A percentile compares a stretch with the other conserved stretches of the same genome.
phyloP scores from a whole-genome alignment of 352 stramenopile genomes.

The Globisporangium acanthophoron region DNA sequence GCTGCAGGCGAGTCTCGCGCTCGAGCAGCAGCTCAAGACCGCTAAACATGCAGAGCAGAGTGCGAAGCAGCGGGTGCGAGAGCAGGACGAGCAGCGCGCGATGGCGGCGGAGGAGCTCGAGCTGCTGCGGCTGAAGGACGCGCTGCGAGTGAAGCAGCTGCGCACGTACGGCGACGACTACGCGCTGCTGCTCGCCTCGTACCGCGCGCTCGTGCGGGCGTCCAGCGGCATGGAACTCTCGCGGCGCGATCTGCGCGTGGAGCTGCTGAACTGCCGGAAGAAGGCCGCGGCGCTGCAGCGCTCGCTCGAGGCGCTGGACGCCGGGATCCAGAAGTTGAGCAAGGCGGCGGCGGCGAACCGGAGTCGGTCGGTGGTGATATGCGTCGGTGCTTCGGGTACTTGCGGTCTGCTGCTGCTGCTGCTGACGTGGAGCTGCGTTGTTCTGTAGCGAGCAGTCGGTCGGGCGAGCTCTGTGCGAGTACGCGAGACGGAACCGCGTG shows the following conservation, averaged over 20 bases:
- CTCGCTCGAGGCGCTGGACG: conserved; percentile 24
- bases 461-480: conserved; percentile 40
- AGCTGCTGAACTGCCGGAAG: conserved; percentile 27
- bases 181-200: conserved; percentile 7
- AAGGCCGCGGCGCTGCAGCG: conserved; percentile 22
- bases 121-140: conserved; percentile 10
- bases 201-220: conserved; percentile 16
- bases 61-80: conserved; percentile 3
- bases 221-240: conserved; percentile 25
- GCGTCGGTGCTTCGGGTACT: background rate
- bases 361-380: conserved; percentile 19
- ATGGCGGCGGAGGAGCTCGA: conserved; percentile 11
- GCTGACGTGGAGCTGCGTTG: background rate
- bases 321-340: conserved; percentile 28
- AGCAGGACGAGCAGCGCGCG: conserved; percentile 10
- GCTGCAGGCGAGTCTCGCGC: conserved; percentile 20
- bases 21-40: conserved; percentile 20
- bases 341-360: conserved; percentile 22
- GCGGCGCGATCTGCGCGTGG: conserved; percentile 21
- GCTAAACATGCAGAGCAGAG: background rate
- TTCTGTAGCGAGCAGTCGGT: conserved; percentile 32
- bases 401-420: background rate
- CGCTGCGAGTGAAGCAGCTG: conserved; percentile 3
- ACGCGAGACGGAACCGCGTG: conserved; percentile 42
- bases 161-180: conserved; percentile 21